Percentiles rank a stretch among this genome's conserved stretches.
Evolutionary conservation across 176 grass and related monocot species (phyloP).

Genomic region (Puccinellia tenuiflora): DNA sequence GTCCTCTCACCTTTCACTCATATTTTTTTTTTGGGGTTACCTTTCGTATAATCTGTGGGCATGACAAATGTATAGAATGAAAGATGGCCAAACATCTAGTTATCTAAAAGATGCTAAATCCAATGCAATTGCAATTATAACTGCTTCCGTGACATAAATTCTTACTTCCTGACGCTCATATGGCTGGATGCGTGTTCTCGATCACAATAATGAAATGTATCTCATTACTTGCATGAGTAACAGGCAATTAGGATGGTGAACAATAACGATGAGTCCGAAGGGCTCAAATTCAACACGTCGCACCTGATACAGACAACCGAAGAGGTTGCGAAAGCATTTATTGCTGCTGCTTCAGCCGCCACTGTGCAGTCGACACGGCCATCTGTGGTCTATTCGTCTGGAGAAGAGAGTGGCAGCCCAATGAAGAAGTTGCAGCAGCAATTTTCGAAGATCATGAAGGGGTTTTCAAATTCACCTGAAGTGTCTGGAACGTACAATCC

Average conservation of each 20-base stretch:
- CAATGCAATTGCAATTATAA: background rate
- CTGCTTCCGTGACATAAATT: background rate
- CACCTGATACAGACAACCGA: slow-evolving; percentile 67
- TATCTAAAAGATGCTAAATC: background rate
- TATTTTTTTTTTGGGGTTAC: background rate
- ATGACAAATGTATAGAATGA: background rate
- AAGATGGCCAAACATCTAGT: background rate
- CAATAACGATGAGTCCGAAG: slow-evolving; percentile 48
- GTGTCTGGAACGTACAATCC: slow-evolving; percentile 76
- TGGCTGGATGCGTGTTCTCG: background rate
- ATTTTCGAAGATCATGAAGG: slow-evolving; percentile 68
- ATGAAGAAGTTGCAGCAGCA: slow-evolving; percentile 83
- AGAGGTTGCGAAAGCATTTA: slow-evolving; percentile 62
- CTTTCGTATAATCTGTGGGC: background rate
- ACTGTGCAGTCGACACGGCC: slow-evolving; percentile 53
- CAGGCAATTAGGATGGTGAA: slow-evolving; percentile 39
- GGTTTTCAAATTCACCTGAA: slow-evolving; percentile 72
- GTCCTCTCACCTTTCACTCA: background rate
- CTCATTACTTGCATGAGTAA: background rate
- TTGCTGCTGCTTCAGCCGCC: slow-evolving; percentile 64
- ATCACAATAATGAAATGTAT: background rate
- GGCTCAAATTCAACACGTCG: slow-evolving; percentile 31
- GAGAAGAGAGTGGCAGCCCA: slow-evolving; percentile 58
- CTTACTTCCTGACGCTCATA: background rate
- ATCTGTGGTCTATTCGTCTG: slow-evolving; percentile 56